These are phyloP conservation scores for Mucor ambiguus DNA, from an alignment of 371 early-diverging fungal species.

Conservation along the genomic window DNA sequence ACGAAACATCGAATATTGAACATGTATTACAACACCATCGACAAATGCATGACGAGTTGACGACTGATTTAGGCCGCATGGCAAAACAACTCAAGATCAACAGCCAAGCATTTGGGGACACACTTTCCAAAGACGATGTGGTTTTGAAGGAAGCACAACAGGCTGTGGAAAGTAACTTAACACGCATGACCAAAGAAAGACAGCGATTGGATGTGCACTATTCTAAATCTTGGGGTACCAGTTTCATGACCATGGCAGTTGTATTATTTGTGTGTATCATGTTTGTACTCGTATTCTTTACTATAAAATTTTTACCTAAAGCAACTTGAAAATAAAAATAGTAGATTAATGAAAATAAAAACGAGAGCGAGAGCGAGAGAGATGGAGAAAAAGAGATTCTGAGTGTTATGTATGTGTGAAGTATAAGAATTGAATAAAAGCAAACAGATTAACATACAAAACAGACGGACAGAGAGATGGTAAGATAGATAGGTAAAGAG, in stretches of 20 bases:
- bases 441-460: not conserved
- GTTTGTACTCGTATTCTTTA: conserved; percentile 70
- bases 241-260: conserved; percentile 66
- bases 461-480: not conserved
- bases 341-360: conserved; percentile 4
- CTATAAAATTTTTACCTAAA: conserved; percentile 72
- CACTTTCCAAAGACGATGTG: conserved; percentile 60
- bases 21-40: conserved; percentile 66
- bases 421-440: not conserved
- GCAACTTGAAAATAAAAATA: conserved; percentile 19
- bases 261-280: conserved; percentile 65
- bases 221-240: conserved; percentile 69
- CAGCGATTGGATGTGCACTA: conserved; percentile 58
- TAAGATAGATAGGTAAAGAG: not conserved
- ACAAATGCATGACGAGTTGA: conserved; percentile 68
- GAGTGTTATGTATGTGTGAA: not conserved
- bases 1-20: conserved; percentile 50
- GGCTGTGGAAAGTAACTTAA: conserved; percentile 54
- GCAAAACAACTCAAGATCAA: conserved; percentile 68
- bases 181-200: conserved; percentile 53
- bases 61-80: conserved; percentile 67
- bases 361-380: no score
- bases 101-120: conserved; percentile 62
- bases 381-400: no score
- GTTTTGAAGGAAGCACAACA: conserved; percentile 43